Base-by-base conservation (phyloP, 2,329 filamentous ascomycete genomes). In the Amesomyces nigricolor region DNA sequence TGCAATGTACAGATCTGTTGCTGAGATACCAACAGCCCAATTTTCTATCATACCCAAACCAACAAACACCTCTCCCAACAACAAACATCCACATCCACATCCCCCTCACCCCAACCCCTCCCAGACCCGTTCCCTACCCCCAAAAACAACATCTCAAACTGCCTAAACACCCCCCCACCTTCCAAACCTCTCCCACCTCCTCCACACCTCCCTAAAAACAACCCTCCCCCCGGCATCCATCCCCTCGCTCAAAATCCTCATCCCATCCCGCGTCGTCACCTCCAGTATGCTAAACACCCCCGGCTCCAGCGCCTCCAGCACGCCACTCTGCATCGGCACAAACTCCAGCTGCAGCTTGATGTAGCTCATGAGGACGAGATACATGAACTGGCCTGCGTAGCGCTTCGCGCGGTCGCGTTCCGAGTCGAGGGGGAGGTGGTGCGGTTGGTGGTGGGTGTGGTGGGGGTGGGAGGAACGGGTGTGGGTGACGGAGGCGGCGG, bases 371-470 rank as follows among this genome's bases (percentile, higher is more conserved):
- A 86, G 66, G 5, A 86, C 69, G 30, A 81, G 68, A 61, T 82
- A 82, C 78, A 86, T 84, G 68, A 84, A 76, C 59, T 80, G 75
- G 4, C 81, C 81, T 0, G 81, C 81, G 6, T 78, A 80, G 14
- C 80, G 75, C 70, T 83, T 85, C 17, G 82, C 82, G 30, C 75
- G 77, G 60, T 83, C 81, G 1, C 77, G 81, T 1, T 81, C 81
- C 22, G 82, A 84, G 63, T 82, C 80, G 26, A 86, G 74, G 13
- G 13, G 14, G 72, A 2, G 69, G 67, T 75, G 74, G 39, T 3
- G 78, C 75, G 19, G 84, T 79, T 4, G 37, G 40, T 4, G 37
- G 40, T 0, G 78, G 79, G 1, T 75, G 77, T 26, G 77, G 79
- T 2, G 80, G 82, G 22, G 22, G 22, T 26, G 22, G 22, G 22